phyloP scores from a whole-genome alignment of 805 yeast species.

The Ogataea pilisensis region DNA sequence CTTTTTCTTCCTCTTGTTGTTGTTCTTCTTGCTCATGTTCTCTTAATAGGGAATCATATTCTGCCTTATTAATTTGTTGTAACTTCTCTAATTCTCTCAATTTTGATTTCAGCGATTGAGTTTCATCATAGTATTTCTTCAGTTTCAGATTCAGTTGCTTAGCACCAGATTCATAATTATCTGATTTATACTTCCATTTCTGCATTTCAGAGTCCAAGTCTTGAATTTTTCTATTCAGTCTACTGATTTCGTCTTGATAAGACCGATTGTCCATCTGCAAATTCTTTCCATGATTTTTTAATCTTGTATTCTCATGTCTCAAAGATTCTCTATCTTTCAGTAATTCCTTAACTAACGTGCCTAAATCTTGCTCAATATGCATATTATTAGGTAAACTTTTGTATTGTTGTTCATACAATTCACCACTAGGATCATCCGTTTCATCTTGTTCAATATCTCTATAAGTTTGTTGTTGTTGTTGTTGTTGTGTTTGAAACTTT shows the following conservation, averaged over 20 bases:
- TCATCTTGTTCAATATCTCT: conserved; percentile 6
- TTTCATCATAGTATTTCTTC: conserved; percentile 16
- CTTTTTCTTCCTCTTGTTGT: too few relatives aligned
- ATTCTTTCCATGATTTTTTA: not conserved
- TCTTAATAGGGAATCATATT: too few relatives aligned
- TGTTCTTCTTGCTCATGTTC: too few relatives aligned
- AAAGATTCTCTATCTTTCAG: conserved; percentile 6
- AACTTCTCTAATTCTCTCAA: conserved; percentile 2
- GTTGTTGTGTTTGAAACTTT: not conserved
- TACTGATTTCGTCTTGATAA: not conserved
- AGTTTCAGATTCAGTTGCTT: conserved; percentile 15
- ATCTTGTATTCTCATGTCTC: not conserved
- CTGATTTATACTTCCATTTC: not conserved
- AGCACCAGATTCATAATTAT: conserved; percentile 3
- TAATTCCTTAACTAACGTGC: conserved; percentile 11
- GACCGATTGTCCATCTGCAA: conserved; percentile 6
- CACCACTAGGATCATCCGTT: conserved; percentile 7
- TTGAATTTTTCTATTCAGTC: not conserved
- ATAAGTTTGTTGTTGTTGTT: conserved; percentile 1
- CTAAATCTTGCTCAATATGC: not conserved
- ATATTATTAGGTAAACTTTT: not conserved
- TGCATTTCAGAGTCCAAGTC: not conserved
- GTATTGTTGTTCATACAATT: not conserved
- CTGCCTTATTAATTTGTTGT: not conserved
- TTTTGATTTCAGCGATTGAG: conserved; percentile 9